These are phyloP conservation scores for Venturia carpophila DNA, from an alignment of 2,329 filamentous ascomycete species.

Conservation along the genomic window DNA sequence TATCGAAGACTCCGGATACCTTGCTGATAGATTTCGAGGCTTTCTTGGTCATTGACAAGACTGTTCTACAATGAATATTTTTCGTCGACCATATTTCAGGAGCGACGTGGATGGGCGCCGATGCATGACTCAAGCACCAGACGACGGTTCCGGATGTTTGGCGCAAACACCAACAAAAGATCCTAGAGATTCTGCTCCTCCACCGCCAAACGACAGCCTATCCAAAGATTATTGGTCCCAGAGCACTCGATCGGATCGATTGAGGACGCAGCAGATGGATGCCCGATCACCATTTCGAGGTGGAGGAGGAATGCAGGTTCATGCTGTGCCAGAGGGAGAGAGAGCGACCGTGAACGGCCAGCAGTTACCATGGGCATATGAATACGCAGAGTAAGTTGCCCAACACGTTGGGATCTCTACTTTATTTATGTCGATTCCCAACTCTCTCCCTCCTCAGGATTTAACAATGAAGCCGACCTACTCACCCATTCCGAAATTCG, in stretches of 20 bases:
- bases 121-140: neutral
- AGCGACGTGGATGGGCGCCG: neutral
- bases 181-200: neutral
- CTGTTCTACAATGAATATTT: neutral
- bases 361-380: slow-evolving; percentile 55
- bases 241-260: neutral
- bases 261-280: neutral
- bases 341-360: slow-evolving; percentile 52
- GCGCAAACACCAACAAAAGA: slow-evolving; percentile 12
- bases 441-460: slow-evolving; percentile 6
- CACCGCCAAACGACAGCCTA: neutral
- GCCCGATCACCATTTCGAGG: slow-evolving; percentile 8
- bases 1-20: neutral
- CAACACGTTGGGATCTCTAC: slow-evolving; percentile 8
- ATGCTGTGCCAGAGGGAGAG: slow-evolving; percentile 56
- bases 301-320: slow-evolving; percentile 51
- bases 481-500: slow-evolving; percentile 11
- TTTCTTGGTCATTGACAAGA: neutral
- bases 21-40: neutral
- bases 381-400: slow-evolving; percentile 51
- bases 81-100: neutral
- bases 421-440: slow-evolving; percentile 9
- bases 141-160: slow-evolving; percentile 1
- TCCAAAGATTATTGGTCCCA: neutral
- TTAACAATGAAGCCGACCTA: slow-evolving; percentile 11